Evolutionary conservation across 139 green algal genomes (phyloP).

Genomic region (Tetratostichococcus sp.): DNA sequence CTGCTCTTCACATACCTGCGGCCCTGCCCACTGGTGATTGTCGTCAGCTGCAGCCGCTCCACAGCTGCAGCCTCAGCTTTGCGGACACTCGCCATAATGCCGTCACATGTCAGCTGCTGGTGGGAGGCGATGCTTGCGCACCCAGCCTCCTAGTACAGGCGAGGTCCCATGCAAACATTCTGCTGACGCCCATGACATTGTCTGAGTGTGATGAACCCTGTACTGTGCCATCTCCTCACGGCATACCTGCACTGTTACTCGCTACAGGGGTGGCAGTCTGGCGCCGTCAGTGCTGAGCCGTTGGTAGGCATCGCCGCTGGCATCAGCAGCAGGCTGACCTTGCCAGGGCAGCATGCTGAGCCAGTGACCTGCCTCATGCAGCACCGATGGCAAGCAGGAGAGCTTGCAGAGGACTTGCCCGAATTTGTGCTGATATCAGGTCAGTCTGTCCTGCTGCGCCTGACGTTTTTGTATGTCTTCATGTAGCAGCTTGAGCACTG

Average conservation of each 20-base stretch:
- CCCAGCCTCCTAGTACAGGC: neutral
- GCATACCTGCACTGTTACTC: neutral
- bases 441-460: neutral
- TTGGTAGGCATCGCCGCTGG: neutral
- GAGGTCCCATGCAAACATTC: neutral
- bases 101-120: neutral
- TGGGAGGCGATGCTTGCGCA: neutral
- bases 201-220: neutral
- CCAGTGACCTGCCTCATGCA: neutral
- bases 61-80: neutral
- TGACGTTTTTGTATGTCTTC: no score
- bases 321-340: neutral
- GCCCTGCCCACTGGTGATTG: no score
- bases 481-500: no score
- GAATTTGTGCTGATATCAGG: neutral
- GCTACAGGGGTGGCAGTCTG: neutral
- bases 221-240: neutral
- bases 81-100: neutral
- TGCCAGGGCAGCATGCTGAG: neutral
- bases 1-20: no score
- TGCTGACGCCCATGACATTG: neutral
- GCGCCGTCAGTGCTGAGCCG: neutral
- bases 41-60: neutral
- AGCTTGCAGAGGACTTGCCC: neutral
- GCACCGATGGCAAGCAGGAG: neutral